Evolutionary conservation across 2,329 filamentous ascomycete species (phyloP).

Genomic region (Ascochyta clinopodiicola): DNA sequence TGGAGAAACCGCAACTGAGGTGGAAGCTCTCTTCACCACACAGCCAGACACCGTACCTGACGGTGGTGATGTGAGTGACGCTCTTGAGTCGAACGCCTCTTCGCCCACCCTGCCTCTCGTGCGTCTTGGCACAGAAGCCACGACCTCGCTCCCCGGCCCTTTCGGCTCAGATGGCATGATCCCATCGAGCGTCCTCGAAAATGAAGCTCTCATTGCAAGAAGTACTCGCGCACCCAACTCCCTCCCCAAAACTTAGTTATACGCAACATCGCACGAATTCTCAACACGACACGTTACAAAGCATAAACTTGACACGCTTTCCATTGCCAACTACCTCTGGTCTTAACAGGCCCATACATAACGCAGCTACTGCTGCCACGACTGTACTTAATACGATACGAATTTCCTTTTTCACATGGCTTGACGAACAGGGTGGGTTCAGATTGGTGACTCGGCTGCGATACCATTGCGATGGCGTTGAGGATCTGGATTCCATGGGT

Average conservation of each 20-base stretch:
- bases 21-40: neutral
- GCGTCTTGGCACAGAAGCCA: neutral
- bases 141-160: neutral
- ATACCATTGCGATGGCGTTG: slow-evolving; percentile 12
- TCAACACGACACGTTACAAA: neutral
- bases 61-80: neutral
- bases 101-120: neutral
- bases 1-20: neutral
- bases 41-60: neutral
- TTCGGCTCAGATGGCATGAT: neutral
- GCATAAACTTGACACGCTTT: neutral
- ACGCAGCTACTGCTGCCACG: neutral
- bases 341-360: neutral
- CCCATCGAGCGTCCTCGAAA: neutral
- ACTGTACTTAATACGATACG: slow-evolving; percentile 17
- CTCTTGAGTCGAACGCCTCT: neutral
- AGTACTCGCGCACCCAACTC: neutral
- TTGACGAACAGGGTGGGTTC: neutral
- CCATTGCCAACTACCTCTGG: neutral
- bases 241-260: neutral
- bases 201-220: neutral
- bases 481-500: neutral
- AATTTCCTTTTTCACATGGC: slow-evolving; percentile 4
- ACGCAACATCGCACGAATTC: neutral
- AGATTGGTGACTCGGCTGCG: neutral